Conservation (phyloP, 306 rosid species). For the Gastrolobium villosum region DNA sequence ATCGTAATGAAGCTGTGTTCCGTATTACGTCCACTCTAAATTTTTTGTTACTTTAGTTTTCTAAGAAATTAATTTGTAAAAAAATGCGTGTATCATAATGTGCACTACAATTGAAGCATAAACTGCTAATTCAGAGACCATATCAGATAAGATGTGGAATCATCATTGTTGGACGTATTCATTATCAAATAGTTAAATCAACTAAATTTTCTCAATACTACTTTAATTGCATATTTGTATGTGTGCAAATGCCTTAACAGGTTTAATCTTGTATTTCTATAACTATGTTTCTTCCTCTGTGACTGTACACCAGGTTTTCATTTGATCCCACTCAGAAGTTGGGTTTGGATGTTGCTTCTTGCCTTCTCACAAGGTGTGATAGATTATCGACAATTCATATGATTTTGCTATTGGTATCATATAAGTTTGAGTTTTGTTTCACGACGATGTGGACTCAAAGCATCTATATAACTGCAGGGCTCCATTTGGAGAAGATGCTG, state of each 20-base stretch:
- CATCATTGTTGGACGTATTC: conserved; percentile 4
- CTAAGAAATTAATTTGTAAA: neutral
- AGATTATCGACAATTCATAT: conserved; percentile 20
- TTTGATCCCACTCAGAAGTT: conserved; percentile 78
- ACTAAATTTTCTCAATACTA: conserved; percentile 18
- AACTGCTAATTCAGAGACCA: conserved; percentile 20
- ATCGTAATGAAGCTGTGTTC: conserved; percentile 13
- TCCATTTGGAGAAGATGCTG: conserved; percentile 78
- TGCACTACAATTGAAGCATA: neutral
- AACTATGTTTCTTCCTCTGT: conserved; percentile 40
- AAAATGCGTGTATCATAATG: neutral
- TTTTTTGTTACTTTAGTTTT: conserved; percentile 21
- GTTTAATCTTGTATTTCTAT: conserved; percentile 10
- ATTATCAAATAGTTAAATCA: conserved; percentile 32
- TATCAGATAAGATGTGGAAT: conserved; percentile 15
- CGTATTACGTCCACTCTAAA: neutral
- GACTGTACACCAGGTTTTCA: conserved; percentile 73
- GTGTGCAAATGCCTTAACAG: conserved; percentile 31
- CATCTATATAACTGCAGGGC: conserved; percentile 64
- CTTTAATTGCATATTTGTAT: conserved; percentile 30
- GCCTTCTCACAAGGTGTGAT: conserved; percentile 81
- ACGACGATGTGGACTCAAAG: conserved; percentile 25
- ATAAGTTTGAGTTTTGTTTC: conserved; percentile 4
- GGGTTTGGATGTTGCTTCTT: conserved; percentile 89
- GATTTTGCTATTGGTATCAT: conserved; percentile 29